Evolutionary conservation across 192 early-diverging fungal genomes (phyloP), one percentile per base, ranked within the genome.

Genomic region (Coemansia sp.): DNA sequence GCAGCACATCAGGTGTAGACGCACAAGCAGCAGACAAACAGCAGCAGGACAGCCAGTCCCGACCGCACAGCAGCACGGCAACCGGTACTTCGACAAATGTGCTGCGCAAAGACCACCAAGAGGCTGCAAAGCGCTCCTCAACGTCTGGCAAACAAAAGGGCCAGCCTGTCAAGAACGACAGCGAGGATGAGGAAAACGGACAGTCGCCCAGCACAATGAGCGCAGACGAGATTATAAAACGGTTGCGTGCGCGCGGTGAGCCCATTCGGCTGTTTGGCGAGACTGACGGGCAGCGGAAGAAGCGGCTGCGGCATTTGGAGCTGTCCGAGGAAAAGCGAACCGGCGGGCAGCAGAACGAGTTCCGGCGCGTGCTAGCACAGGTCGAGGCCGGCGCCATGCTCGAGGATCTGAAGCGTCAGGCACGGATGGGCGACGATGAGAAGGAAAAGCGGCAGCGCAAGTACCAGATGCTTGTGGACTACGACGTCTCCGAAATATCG

Each of bases 261-360:
- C 97, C 97, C 38, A 95, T 96, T 67, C 86, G 91, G 11, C 76
- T 98, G 43, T 99, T 99, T 75, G 97, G 90, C 46, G 97, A 99
- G 72, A 89, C 90, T 11, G 88, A 95, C 72, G 72, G 78, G 34
- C 83, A 91, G 68, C 91, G 97, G 21, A 88, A 90, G 44, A 77
- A 82, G 53, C 92, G 97, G 53, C 82, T 99, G 43, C 89, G 93
- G 64, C 76, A 83, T 18, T 66, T 98, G 44, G 95, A 97, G 73
- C 67, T 92, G 12, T 87, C 86, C 8, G 95, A 99, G 66, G 93
- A 97, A 66, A 85, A 88, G 24, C 51, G 51, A 7, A 21, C 85
- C 38, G 88, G 89, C 26, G 95, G 95, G 43, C 94, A 96, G 78
- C 88, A 88, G 20, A 98, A 98, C 83, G 96, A 98, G 75, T 99